Base-by-base conservation (phyloP, 352 stramenopile species). In the Pelagophyceae sp. region DNA sequence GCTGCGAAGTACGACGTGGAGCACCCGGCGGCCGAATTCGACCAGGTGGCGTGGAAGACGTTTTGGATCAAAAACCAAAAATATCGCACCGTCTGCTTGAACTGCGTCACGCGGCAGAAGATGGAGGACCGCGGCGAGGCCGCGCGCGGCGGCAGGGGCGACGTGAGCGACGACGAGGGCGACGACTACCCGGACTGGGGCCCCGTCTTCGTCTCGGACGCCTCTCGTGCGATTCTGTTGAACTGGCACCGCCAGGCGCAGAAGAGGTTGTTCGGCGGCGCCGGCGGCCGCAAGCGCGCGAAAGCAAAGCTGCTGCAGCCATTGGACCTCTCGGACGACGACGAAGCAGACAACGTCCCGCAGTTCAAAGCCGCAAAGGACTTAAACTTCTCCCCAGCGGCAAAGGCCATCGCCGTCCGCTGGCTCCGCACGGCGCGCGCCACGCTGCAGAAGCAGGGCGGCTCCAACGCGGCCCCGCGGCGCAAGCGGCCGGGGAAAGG, bases 1-100 rank as follows among this genome's bases (percentile, higher is more conserved):
- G 91, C 92, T 32, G 87, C 96, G 80, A 92, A 91, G 74, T 98
- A 97, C 78, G 89, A 94, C 40, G 65, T 72, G 40, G 88, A 88
- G 50, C 85, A 95, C 77, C 88, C 85, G 11, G 85, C 93, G 3
- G 84, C 85, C 38, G 92, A 97, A 76, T 96, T 98, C 75, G 87
- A 92, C 80, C 88, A 95, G 64, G 90, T 90, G 0, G 90, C 91
- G 6, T 98, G 94, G 92, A 98, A 98, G 80, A 88, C 88, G 20
- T 98, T 97, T 77, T 98, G 96, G 77, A 82, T 88, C 50, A 88
- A 94, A 82, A 89, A 97, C 80, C 90, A 97, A 81, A 87, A 87
- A 70, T 97, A 97, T 82, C 91, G 95, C 85, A 98, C 93, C 29
- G 86, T 98, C 35, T 98, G 93, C 77, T 82, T 97, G 27, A 93